Conservation (phyloP, 176 grass and related monocot genomes). For the Eremochloa ophiuroides region DNA sequence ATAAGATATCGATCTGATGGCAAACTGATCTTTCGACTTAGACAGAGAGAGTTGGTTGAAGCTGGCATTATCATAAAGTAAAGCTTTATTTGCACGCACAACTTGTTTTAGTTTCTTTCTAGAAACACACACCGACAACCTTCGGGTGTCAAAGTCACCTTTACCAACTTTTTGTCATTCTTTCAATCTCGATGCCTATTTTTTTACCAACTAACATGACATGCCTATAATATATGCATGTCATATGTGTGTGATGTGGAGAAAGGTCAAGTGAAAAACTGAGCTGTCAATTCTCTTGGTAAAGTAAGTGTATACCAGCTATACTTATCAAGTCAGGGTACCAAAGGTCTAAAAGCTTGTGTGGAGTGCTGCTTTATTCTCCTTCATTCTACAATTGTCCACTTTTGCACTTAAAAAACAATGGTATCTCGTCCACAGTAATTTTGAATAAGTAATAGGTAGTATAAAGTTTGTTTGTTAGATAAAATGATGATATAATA, state of each 20-base stretch:
- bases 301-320: neutral
- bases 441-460: too few relatives aligned
- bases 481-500: too few relatives aligned
- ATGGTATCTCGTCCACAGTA: too few relatives aligned
- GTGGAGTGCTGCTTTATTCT: neutral
- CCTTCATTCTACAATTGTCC: neutral
- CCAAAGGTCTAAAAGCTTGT: neutral
- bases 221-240: too few relatives aligned
- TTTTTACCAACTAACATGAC: neutral
- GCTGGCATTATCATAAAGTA: neutral
- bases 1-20: neutral
- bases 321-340: neutral
- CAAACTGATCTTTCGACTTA: neutral
- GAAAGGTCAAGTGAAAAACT: neutral
- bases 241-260: neutral
- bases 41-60: neutral
- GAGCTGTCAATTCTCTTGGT: neutral
- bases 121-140: neutral
- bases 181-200: neutral
- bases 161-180: neutral
- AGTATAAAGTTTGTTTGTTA: too few relatives aligned
- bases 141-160: neutral
- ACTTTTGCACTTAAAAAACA: too few relatives aligned
- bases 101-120: neutral
- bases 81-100: neutral